phyloP scores from a whole-genome alignment of 2,329 filamentous ascomycete species.

The Xylaria digitata region DNA sequence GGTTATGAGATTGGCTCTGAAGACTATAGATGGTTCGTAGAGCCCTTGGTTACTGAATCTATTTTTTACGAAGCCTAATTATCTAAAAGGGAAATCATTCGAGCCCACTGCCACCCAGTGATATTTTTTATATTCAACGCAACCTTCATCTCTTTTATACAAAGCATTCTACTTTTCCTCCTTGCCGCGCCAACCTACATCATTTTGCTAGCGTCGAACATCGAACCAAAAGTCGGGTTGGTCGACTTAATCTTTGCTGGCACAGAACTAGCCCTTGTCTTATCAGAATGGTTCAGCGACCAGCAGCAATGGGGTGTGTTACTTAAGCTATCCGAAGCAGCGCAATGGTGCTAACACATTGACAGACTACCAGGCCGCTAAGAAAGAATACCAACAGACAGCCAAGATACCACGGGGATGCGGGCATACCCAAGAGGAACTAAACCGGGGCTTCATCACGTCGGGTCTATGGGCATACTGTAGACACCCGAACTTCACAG shows the following conservation, averaged over 20 bases:
- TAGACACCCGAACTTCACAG: constrained; percentile 93
- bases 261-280: constrained; percentile 62
- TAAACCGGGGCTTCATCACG: constrained; percentile 90
- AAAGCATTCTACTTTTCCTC: constrained; percentile 83
- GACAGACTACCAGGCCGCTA: constrained; percentile 82
- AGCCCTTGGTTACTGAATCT: not conserved
- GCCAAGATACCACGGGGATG: constrained; percentile 75
- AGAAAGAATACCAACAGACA: constrained; percentile 77
- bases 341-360: constrained; percentile 34
- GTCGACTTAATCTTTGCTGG: constrained; percentile 62
- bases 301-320: constrained; percentile 87
- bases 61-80: constrained; percentile 39
- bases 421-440: constrained; percentile 74
- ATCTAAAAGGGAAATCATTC: constrained; percentile 72
- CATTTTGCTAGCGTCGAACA: constrained; percentile 77
- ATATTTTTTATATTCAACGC: constrained; percentile 88
- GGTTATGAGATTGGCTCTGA: constrained; percentile 90
- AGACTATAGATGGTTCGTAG: constrained; percentile 84
- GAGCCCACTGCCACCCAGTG: constrained; percentile 69
- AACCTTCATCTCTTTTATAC: constrained; percentile 85
- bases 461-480: constrained; percentile 88
- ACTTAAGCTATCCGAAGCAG: not conserved
- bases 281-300: constrained; percentile 84
- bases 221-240: constrained; percentile 62
- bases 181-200: constrained; percentile 83